These are phyloP conservation scores for Parasitella parasitica DNA, from an alignment of 371 early-diverging fungal genomes.

Conservation along the genomic window DNA sequence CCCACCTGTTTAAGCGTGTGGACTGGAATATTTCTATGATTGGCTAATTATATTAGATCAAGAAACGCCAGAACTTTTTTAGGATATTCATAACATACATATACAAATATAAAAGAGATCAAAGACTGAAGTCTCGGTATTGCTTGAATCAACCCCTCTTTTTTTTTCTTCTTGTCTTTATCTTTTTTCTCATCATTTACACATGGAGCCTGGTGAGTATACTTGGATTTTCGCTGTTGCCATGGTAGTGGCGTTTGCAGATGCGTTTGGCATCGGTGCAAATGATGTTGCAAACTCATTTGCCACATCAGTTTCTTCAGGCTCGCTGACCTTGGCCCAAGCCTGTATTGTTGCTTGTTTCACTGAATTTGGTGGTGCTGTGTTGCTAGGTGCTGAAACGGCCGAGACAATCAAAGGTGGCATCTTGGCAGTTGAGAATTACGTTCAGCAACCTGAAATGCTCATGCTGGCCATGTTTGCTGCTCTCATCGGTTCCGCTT, in stretches of 20 bases:
- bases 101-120: not conserved
- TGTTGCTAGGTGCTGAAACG: conserved; percentile 75
- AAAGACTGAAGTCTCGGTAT: no score
- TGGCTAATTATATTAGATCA: conserved; percentile 5
- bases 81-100: not conserved
- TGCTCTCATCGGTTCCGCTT: conserved; percentile 75
- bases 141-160: not conserved
- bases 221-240: conserved; percentile 79
- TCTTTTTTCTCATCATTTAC: not conserved
- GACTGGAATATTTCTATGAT: not conserved
- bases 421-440: conserved; percentile 58
- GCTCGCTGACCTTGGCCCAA: conserved; percentile 71
- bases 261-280: conserved; percentile 76
- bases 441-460: conserved; percentile 62
- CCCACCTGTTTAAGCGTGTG: conserved; percentile 14
- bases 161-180: not conserved
- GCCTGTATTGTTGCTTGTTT: conserved; percentile 81
- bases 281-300: conserved; percentile 92
- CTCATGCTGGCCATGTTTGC: conserved; percentile 85
- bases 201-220: conserved; percentile 50
- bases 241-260: conserved; percentile 64
- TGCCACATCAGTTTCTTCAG: conserved; percentile 85
- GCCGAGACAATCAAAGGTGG: conserved; percentile 78
- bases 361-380: conserved; percentile 84
- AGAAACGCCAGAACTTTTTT: not conserved